These are phyloP conservation scores for Dacryopinax spathularia DNA, from an alignment of 768 basidiomycete species.

Conservation along the genomic window DNA sequence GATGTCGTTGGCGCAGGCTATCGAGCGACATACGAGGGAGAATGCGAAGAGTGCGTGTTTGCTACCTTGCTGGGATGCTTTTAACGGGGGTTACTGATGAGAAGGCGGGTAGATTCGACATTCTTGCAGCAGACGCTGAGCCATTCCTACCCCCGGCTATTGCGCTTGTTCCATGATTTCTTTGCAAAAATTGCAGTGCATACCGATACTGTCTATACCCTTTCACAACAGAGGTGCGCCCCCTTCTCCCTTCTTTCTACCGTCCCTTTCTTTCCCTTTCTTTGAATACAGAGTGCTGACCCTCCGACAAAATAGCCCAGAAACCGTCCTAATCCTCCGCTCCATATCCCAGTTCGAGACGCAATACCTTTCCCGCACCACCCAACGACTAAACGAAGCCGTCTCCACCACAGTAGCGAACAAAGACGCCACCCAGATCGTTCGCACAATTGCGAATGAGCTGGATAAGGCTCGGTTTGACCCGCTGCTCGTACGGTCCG, in stretches of 20 bases:
- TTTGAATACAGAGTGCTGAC: not conserved
- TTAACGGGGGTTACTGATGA: not conserved
- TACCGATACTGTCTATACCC: constrained; percentile 84
- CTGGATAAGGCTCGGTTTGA: constrained; percentile 88
- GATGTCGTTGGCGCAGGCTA: constrained; percentile 59
- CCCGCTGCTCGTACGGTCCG: constrained; percentile 63
- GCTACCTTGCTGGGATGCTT: not conserved
- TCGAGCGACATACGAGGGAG: constrained; percentile 74
- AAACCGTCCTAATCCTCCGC: constrained; percentile 77
- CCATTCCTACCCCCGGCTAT: constrained; percentile 68
- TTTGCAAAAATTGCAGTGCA: constrained; percentile 91
- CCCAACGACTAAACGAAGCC: constrained; percentile 69
- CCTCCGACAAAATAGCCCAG: constrained; percentile 42
- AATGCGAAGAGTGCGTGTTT: constrained; percentile 59
- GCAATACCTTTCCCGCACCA: constrained; percentile 74
- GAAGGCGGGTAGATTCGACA: constrained; percentile 48
- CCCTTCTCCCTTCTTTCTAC: constrained; percentile 2
- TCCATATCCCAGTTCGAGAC: constrained; percentile 73
- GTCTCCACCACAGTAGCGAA: constrained; percentile 58
- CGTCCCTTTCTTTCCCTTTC: not conserved
- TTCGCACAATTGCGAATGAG: constrained; percentile 72
- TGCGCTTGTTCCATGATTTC: constrained; percentile 91
- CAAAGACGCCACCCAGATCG: constrained; percentile 29
- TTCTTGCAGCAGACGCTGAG: constrained; percentile 86
- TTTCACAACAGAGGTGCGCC: constrained; percentile 70